Percentiles rank a stretch among this genome's conserved stretches.
These are phyloP conservation scores for Cercis canadensis DNA, from an alignment of 306 rosid genomes.

Conservation along the genomic window DNA sequence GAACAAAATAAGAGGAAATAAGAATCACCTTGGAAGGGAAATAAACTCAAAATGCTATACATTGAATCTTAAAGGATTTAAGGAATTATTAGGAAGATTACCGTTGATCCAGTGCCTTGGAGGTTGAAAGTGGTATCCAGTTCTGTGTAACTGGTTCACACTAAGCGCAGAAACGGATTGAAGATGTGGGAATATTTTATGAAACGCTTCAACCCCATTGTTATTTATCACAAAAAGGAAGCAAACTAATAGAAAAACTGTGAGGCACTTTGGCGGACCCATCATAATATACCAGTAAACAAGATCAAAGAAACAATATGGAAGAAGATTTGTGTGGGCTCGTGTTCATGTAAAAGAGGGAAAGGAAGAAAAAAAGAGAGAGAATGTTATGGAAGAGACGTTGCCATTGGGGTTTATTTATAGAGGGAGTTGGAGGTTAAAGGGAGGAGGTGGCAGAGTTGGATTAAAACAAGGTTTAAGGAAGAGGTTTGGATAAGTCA, in stretches of 20 bases:
- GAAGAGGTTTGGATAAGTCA: no score
- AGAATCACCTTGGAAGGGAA: neutral
- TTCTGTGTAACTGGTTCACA: conserved; percentile 49
- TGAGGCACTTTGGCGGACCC: conserved; percentile 30
- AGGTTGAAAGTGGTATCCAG: conserved; percentile 86
- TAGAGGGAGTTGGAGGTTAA: conserved; percentile 19
- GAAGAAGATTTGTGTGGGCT: conserved; percentile 9
- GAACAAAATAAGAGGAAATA: neutral
- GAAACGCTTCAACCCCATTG: conserved; percentile 61
- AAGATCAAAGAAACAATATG: neutral
- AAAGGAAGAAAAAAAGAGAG: neutral
- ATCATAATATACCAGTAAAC: conserved; percentile 31
- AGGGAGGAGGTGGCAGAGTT: neutral
- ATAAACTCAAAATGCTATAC: neutral
- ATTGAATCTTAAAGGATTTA: no score
- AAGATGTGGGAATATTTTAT: conserved; percentile 42
- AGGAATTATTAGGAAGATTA: conserved; percentile 29
- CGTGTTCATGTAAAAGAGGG: no score
- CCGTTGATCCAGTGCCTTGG: conserved; percentile 83
- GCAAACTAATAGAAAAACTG: conserved; percentile 30
- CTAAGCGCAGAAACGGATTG: conserved; percentile 44
- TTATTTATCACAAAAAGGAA: conserved; percentile 32
- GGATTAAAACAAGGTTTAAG: no score
- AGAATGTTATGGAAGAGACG: conserved; percentile 6
- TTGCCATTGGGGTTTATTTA: conserved; percentile 23